Percentiles rank a stretch among this genome's conserved stretches.
phyloP scores from a whole-genome alignment of 805 yeast species.

The Lipomyces kockii region DNA sequence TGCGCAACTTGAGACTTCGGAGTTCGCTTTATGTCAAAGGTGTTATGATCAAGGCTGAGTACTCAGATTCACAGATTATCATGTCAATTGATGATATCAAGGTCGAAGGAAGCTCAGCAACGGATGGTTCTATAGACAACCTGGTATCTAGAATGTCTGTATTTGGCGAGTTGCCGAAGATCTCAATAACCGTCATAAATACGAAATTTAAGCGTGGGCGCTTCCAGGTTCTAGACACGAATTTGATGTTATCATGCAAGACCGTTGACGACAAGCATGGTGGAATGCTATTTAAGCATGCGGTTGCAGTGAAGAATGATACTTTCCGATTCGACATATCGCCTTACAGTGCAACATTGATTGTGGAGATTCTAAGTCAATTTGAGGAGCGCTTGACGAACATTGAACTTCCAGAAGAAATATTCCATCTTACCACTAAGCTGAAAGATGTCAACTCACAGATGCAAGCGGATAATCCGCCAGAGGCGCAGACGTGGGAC shows the following conservation, averaged over 20 bases:
- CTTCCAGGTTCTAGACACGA: constrained; percentile 25
- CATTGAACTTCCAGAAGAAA: constrained; percentile 29
- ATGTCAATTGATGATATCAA: constrained; percentile 27
- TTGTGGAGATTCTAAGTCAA: constrained; percentile 31
- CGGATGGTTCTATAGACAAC: background rate
- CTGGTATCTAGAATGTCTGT: constrained; percentile 7
- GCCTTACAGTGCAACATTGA: constrained; percentile 30
- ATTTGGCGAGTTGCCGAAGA: constrained; percentile 19
- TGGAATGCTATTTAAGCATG: constrained; percentile 6
- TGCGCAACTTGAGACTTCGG: constrained; percentile 9
- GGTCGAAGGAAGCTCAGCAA: constrained; percentile 15
- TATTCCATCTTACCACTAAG: constrained; percentile 15
- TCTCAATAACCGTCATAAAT: constrained; percentile 15
- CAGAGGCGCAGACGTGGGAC: constrained; percentile 18
- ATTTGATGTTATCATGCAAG: constrained; percentile 25
- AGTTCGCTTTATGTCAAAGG: constrained; percentile 22
- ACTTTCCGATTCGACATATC: constrained; percentile 16
- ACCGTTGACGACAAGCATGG: constrained; percentile 8
- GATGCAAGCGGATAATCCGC: background rate
- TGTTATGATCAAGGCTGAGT: constrained; percentile 23
- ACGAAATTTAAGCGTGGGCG: constrained; percentile 19
- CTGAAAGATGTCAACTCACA: constrained; percentile 11
- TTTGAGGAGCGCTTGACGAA: constrained; percentile 28
- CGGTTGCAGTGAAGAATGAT: constrained; percentile 22
- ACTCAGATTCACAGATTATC: constrained; percentile 16